phyloP scores from a whole-genome alignment of 2,329 filamentous ascomycete genomes.

The Alternaria sp. region DNA sequence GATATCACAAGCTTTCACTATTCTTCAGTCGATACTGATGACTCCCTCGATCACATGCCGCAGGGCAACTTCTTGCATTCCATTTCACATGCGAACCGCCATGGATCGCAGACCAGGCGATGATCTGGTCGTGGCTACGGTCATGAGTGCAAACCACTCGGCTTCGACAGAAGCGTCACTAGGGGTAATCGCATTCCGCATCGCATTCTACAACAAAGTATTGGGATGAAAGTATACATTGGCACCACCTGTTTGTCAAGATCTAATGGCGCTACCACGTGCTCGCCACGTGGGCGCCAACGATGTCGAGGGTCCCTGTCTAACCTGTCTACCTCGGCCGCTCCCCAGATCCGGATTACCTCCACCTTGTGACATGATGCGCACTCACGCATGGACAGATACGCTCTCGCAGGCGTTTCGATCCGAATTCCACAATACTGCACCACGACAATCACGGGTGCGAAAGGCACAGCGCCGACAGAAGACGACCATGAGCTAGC shows the following conservation, averaged over 20 bases:
- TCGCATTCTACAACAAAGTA: not conserved
- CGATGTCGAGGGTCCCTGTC: not conserved
- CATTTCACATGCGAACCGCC: not conserved
- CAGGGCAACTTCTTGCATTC: not conserved
- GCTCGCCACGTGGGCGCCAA: not conserved
- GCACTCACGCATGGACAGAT: not conserved
- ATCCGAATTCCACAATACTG: not conserved
- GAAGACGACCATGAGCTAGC: not conserved
- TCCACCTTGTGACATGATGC: not conserved
- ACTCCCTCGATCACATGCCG: not conserved
- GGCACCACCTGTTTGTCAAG: not conserved
- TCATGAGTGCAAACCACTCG: not conserved
- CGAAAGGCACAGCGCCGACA: not conserved
- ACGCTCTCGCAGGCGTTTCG: not conserved
- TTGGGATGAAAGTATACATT: not conserved
- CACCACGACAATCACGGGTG: not conserved
- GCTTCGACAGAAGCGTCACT: not conserved
- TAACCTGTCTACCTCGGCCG: not conserved
- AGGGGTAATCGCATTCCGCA: not conserved
- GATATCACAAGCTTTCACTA: not conserved
- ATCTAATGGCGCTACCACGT: not conserved
- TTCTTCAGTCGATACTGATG: not conserved
- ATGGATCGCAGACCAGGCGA: not conserved
- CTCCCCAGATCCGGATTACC: not conserved
- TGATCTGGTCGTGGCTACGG: not conserved